Conservation (phyloP, 2,329 filamentous ascomycete species). For the Cercospora canescens region DNA sequence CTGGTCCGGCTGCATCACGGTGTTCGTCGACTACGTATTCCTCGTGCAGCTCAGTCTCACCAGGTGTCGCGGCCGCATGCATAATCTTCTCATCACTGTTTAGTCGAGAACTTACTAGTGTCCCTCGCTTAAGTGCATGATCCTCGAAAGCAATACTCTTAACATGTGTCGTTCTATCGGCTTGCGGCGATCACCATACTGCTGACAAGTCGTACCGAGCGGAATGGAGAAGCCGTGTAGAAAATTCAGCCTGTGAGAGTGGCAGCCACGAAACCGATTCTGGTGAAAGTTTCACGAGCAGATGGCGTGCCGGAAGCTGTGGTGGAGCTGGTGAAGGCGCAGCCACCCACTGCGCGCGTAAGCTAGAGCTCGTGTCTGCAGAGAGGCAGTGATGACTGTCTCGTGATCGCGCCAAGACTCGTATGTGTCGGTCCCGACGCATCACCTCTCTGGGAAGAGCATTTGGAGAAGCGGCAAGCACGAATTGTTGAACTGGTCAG, state of each 20-base stretch:
- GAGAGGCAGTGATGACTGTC: background rate
- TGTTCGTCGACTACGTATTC: background rate
- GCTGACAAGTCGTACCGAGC: background rate
- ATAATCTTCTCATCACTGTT: background rate
- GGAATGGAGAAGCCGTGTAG: background rate
- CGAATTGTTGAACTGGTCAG: background rate
- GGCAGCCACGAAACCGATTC: background rate
- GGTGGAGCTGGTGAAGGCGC: slow-evolving; percentile 7
- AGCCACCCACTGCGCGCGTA: slow-evolving; percentile 1
- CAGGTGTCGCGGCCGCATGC: background rate
- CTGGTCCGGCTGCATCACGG: background rate
- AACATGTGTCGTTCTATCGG: background rate
- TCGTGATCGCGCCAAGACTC: slow-evolving; percentile 2
- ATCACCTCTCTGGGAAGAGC: background rate
- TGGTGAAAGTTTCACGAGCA: background rate
- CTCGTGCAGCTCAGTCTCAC: background rate
- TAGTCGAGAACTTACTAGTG: background rate
- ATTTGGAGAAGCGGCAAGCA: background rate
- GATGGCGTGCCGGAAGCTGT: slow-evolving; percentile 3
- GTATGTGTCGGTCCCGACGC: slow-evolving; percentile 7
- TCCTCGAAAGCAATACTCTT: background rate
- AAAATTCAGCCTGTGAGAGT: background rate
- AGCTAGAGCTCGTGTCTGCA: slow-evolving; percentile 10
- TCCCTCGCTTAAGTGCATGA: background rate
- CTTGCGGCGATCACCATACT: background rate